These are phyloP conservation scores for Chlorella sorokiniana DNA, from an alignment of 139 green algal species.

Conservation along the genomic window DNA sequence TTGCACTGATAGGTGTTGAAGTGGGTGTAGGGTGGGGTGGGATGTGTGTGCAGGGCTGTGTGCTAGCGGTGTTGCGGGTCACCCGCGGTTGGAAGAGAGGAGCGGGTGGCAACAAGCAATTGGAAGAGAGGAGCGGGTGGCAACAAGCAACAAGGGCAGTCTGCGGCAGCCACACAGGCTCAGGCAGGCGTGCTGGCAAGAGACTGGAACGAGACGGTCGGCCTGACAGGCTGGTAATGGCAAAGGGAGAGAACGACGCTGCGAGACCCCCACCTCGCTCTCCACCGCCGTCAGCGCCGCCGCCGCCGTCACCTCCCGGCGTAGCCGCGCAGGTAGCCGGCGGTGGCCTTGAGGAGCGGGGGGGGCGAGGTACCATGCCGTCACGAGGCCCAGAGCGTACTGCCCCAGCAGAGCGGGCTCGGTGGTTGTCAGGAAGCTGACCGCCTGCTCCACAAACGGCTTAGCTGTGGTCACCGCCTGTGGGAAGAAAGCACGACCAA, in stretches of 20 bases:
- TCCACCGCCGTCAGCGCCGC: conserved; percentile 68
- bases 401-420: conserved; percentile 70
- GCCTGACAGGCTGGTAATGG: too few relatives aligned
- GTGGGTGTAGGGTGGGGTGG: too few relatives aligned
- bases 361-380: conserved; percentile 55
- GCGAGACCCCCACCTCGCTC: conserved; percentile 29
- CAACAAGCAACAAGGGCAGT: too few relatives aligned
- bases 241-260: neutral
- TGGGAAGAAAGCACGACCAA: too few relatives aligned
- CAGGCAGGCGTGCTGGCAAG: too few relatives aligned
- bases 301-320: conserved; percentile 65
- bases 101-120: neutral
- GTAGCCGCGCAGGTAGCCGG: conserved; percentile 61
- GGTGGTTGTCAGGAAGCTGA: conserved; percentile 54
- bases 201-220: too few relatives aligned
- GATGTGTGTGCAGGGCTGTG: too few relatives aligned
- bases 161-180: too few relatives aligned
- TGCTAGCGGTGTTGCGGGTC: too few relatives aligned
- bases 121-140: neutral
- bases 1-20: too few relatives aligned
- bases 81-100: too few relatives aligned
- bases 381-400: conserved; percentile 53
- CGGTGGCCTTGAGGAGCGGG: conserved; percentile 43
- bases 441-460: conserved; percentile 50
- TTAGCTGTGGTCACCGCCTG: conserved; percentile 53